Base-by-base conservation (phyloP, 257 asterid species). In the Solanum bulbocastanum region DNA sequence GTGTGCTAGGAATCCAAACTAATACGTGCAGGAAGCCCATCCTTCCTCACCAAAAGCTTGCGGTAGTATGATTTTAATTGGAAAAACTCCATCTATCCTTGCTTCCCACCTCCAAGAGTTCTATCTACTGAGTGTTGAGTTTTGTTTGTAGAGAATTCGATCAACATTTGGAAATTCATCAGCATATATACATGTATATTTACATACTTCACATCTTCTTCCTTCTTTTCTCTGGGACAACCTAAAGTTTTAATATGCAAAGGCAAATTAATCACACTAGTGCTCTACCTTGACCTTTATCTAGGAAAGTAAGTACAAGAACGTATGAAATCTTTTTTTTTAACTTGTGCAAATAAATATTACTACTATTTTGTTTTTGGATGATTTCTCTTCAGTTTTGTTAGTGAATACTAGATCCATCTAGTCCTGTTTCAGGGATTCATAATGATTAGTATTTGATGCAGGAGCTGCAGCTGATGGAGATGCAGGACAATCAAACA, bases 401-500 rank as follows among this genome's bases (percentile, higher is more conserved):
- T 27, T 81, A 10, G 85, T 30, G 42, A 27, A 81, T 46, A 30
- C 68, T 46, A 46, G 68, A 30, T 81, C 68, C 68, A 15, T 79
- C 30, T 15, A 81, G 42, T 46, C 85, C 68, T 81, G 85, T 81
- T 81, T 81, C 42, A 46, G 65, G 39, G 68, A 46, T 81, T 81
- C 85, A 30, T 46, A 32, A 71, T 49, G 72, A 22, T 60, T 44
- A 75, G 42, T 52, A 71, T 46, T 42, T 32, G 37, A 35, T 10
- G 62, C 91, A 84, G 95, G 91, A 90, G 87, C 90, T 83, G 91
- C 83, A 75, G 49, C 76, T 88, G 94, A 87, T 93, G 95, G 94
- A 86, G 93, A 90, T 87, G 86, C 88, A 74, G 93, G 88, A 85
- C 93, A 90, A 88, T 49, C 91, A 23, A 96, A 92, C 66, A 90